Evolutionary conservation across 179 eudicot genomes (phyloP).

Genomic region (Patellifolia procumbens): DNA sequence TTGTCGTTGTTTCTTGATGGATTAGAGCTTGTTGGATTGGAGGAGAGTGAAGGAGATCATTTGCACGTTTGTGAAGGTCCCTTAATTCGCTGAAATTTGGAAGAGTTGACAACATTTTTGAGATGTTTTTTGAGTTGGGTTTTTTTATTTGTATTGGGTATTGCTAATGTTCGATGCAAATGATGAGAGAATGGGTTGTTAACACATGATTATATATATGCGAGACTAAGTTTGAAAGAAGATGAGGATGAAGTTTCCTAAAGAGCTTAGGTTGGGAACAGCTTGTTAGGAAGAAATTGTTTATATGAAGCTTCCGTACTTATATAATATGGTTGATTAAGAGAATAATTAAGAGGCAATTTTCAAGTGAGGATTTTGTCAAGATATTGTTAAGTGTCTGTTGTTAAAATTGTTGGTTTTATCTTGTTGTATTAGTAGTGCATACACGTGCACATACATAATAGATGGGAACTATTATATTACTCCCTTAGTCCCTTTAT

Average conservation of each 20-base stretch:
- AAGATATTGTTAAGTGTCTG: conserved; percentile 14
- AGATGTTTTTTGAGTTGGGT: neutral
- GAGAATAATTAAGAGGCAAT: conserved; percentile 1
- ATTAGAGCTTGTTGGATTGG: conserved; percentile 33
- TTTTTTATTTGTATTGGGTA: neutral
- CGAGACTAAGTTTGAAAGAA: conserved; percentile 1
- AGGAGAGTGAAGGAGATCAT: conserved; percentile 45
- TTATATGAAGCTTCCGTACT: conserved; percentile 27
- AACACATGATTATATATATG: conserved; percentile 6
- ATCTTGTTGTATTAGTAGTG: neutral
- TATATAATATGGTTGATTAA: too few relatives aligned
- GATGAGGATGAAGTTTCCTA: conserved; percentile 27
- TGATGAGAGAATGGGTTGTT: neutral
- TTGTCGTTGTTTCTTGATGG: conserved; percentile 30
- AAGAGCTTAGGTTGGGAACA: conserved; percentile 23
- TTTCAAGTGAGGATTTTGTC: conserved; percentile 13
- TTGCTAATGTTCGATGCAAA: neutral
- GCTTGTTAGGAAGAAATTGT: neutral
- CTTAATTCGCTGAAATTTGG: conserved; percentile 37
- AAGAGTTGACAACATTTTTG: conserved; percentile 20
- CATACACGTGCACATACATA: conserved; percentile 10
- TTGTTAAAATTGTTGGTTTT: conserved; percentile 1
- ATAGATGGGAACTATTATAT: neutral
- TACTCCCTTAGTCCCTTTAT: too few relatives aligned
- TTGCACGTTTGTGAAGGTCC: conserved; percentile 49